Conservation (phyloP, 257 asterid genomes). For the Oldenlandia corymbosa region DNA sequence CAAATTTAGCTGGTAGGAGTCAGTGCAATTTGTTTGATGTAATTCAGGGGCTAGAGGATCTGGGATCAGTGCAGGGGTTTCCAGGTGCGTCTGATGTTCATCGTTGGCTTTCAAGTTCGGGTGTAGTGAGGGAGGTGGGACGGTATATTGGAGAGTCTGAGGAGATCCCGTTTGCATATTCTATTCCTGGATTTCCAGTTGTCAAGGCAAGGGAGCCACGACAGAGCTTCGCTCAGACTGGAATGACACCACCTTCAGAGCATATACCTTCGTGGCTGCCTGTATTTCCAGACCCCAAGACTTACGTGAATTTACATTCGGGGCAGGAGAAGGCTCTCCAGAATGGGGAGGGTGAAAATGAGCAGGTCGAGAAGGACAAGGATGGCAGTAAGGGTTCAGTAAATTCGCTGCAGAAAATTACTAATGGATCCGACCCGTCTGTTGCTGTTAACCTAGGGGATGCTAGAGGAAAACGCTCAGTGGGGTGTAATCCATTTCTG, state of each 20-base stretch:
- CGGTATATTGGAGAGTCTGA: constrained; percentile 40
- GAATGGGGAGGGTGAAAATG: constrained; percentile 20
- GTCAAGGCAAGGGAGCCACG: constrained; percentile 34
- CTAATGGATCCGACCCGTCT: constrained; percentile 42
- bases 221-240: constrained; percentile 42
- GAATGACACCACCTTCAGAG: constrained; percentile 39
- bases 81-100: constrained; percentile 37
- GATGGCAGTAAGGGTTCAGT: constrained; percentile 32
- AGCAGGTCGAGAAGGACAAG: constrained; percentile 32
- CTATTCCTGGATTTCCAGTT: constrained; percentile 58
- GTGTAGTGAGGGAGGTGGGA: constrained; percentile 48
- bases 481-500: constrained; percentile 60
- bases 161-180: constrained; percentile 63
- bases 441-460: constrained; percentile 32
- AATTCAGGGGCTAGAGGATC: constrained; percentile 59
- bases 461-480: constrained; percentile 36
- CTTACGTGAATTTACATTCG: constrained; percentile 25
- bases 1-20: constrained; percentile 58
- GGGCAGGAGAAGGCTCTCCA: constrained; percentile 29
- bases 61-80: constrained; percentile 40
- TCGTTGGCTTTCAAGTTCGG: constrained; percentile 51
- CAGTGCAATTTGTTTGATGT: constrained; percentile 62
- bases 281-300: constrained; percentile 24
- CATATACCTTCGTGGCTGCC: constrained; percentile 65
- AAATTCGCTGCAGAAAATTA: constrained; percentile 33